phyloP scores from a whole-genome alignment of 73 alveolate species.

The Symbiodinium pilosum region DNA sequence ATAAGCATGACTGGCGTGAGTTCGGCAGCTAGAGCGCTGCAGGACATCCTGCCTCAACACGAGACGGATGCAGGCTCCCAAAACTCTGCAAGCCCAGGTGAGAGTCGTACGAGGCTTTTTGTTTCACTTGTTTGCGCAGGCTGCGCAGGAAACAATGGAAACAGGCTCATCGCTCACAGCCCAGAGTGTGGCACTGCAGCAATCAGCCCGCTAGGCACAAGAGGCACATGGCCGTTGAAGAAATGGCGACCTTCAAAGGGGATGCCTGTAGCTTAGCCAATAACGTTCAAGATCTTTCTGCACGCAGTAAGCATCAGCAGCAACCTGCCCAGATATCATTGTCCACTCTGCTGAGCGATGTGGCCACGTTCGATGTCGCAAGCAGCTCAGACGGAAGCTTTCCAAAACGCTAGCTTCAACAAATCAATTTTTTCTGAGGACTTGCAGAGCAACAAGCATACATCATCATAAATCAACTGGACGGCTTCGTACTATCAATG shows the following conservation, averaged over 20 bases:
- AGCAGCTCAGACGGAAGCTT: not conserved
- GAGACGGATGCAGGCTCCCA: not conserved
- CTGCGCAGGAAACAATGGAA: not conserved
- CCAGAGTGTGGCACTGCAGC: not conserved
- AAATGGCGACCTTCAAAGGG: constrained; percentile 79
- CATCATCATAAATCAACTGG: no score
- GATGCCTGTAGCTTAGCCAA: constrained; percentile 3
- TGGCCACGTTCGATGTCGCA: constrained; percentile 73
- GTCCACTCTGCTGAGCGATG: constrained; percentile 59
- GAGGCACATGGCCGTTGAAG: constrained; percentile 75
- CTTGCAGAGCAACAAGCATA: no score
- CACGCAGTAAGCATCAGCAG: no score
- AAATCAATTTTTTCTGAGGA: no score
- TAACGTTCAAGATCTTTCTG: no score
- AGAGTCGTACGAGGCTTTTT: no score
- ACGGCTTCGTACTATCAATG: no score
- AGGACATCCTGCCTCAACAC: not conserved
- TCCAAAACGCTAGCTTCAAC: no score
- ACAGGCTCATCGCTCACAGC: not conserved
- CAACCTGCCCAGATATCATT: not conserved
- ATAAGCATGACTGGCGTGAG: not conserved
- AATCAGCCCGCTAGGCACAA: not conserved
- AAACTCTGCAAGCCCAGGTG: not conserved
- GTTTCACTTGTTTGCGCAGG: not conserved
- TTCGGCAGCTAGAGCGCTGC: not conserved